Evolutionary conservation across 768 basidiomycete species (phyloP).

Genomic region (Pleurotus pulmonarius): DNA sequence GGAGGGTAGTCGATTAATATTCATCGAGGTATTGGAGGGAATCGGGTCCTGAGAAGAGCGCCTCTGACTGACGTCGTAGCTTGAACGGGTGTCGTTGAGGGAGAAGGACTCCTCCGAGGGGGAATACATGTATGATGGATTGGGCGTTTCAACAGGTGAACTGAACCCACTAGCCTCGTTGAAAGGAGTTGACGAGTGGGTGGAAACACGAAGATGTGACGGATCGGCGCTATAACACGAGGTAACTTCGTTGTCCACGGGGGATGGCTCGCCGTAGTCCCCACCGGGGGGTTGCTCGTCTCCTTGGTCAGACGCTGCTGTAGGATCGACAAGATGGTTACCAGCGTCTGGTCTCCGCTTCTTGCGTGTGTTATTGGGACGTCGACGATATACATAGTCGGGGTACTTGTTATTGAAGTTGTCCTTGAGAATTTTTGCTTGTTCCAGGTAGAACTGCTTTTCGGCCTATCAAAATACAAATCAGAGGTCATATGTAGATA

Average conservation of each 20-base stretch:
- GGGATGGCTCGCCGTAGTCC: conserved; percentile 9
- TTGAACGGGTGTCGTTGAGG: not conserved
- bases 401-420: conserved; percentile 83
- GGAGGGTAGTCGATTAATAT: not conserved
- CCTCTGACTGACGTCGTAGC: not conserved
- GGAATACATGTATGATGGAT: conserved; percentile 6
- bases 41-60: not conserved
- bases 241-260: conserved; percentile 8
- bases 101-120: not conserved
- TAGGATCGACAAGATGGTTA: conserved; percentile 24
- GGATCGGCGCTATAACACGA: not conserved
- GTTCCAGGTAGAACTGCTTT: conserved; percentile 86
- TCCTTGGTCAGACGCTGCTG: conserved; percentile 5
- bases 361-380: conserved; percentile 84
- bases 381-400: conserved; percentile 84
- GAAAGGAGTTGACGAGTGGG: not conserved
- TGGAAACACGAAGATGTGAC: not conserved
- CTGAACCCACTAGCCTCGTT: not conserved
- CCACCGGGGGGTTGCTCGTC: conserved; percentile 13
- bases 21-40: not conserved
- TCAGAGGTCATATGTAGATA: not conserved
- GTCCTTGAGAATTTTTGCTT: conserved; percentile 83
- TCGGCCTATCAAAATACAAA: conserved; percentile 44
- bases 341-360: conserved; percentile 36
- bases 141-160: not conserved